These are phyloP conservation scores for Quercus ilex DNA, from an alignment of 306 rosid genomes.

Conservation along the genomic window DNA sequence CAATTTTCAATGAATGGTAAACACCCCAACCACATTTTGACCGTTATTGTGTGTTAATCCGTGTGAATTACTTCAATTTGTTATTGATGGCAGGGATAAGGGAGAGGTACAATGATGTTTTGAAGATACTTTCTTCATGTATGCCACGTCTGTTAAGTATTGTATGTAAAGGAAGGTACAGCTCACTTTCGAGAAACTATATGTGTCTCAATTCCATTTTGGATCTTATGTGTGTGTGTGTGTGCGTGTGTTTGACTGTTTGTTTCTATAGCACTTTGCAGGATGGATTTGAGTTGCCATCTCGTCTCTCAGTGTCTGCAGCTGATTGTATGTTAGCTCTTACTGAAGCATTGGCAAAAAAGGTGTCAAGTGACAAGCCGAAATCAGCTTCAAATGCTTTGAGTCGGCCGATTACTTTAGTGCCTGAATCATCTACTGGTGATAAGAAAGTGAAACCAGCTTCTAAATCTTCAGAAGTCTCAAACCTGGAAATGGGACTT, in stretches of 20 bases:
- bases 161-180: slow-evolving; percentile 69
- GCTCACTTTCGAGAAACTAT: background rate
- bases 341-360: slow-evolving; percentile 56
- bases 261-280: slow-evolving; percentile 55
- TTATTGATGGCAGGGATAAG: slow-evolving; percentile 50
- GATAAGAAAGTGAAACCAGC: slow-evolving; percentile 42
- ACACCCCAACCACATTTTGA: background rate
- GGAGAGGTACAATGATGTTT: slow-evolving; percentile 53
- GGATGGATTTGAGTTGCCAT: slow-evolving; percentile 88
- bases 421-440: slow-evolving; percentile 19
- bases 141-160: slow-evolving; percentile 45
- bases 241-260: background rate
- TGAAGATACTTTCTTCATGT: slow-evolving; percentile 53
- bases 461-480: slow-evolving; percentile 34
- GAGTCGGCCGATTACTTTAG: slow-evolving; percentile 33
- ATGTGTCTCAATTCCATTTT: background rate
- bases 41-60: background rate
- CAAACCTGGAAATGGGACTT: slow-evolving; percentile 43
- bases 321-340: slow-evolving; percentile 78
- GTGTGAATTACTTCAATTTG: background rate
- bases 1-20: slow-evolving; percentile 55
- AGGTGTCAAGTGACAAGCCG: slow-evolving; percentile 34
- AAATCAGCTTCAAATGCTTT: slow-evolving; percentile 36
- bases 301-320: slow-evolving; percentile 84
- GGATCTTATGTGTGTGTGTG: background rate